A percentile compares a stretch with the other conserved stretches of the same genome.
These are phyloP conservation scores for Paralagenidium karlingii DNA, from an alignment of 352 stramenopile genomes.

Conservation along the genomic window DNA sequence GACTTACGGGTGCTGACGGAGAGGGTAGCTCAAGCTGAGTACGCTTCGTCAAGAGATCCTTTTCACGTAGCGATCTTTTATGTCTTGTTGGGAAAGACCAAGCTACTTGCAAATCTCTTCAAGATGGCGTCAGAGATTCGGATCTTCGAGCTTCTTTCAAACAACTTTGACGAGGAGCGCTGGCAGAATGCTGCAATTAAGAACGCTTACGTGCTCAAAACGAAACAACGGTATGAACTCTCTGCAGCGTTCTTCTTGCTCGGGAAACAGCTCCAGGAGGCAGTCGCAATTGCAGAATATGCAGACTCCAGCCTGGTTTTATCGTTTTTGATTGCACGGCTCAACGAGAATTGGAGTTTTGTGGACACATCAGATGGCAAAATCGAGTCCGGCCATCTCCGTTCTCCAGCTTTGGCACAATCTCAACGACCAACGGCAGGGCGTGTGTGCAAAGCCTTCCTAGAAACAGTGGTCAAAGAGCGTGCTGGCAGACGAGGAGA, in stretches of 20 bases:
- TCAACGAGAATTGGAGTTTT: slow-evolving; percentile 68
- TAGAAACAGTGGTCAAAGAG: slow-evolving; percentile 32
- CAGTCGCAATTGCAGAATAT: slow-evolving; percentile 57
- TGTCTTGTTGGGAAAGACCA: slow-evolving; percentile 72
- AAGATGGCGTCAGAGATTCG: slow-evolving; percentile 70
- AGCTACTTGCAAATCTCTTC: slow-evolving; percentile 71
- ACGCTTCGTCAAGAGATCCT: slow-evolving; percentile 52
- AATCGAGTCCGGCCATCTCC: too few species aligned
- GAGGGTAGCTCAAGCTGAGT: slow-evolving; percentile 67
- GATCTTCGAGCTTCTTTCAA: slow-evolving; percentile 63
- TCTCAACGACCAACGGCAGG: too few species aligned
- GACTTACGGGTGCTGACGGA: slow-evolving; percentile 48
- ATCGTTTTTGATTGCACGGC: slow-evolving; percentile 64
- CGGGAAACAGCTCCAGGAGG: slow-evolving; percentile 62
- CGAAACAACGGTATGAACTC: slow-evolving; percentile 69
- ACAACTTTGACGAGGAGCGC: slow-evolving; percentile 69
- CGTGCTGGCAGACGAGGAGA: too few species aligned
- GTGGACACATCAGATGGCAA: too few species aligned
- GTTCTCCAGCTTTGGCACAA: too few species aligned
- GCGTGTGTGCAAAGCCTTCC: slow-evolving; percentile 41
- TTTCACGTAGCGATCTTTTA: slow-evolving; percentile 82
- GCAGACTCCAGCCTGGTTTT: slow-evolving; percentile 59
- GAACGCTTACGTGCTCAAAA: slow-evolving; percentile 82
- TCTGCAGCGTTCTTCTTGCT: slow-evolving; percentile 78
- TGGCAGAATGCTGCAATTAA: slow-evolving; percentile 86